A percentile compares a stretch with the other conserved stretches of the same genome.
These are phyloP conservation scores for Candida boidinii DNA, from an alignment of 805 yeast genomes.

Conservation along the genomic window DNA sequence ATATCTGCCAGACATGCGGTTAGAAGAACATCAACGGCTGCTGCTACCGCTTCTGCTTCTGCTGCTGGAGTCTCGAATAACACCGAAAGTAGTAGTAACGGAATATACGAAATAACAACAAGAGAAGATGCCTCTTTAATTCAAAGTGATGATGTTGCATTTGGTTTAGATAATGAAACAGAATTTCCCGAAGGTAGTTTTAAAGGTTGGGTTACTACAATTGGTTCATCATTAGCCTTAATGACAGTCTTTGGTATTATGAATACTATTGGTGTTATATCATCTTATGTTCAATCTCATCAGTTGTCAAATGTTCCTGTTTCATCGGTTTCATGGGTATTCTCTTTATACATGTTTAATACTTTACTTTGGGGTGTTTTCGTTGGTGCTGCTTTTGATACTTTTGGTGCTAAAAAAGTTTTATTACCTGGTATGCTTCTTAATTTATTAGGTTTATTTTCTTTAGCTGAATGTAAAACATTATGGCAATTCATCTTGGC, in stretches of 20 bases:
- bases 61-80: too few relatives aligned
- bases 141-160: constrained; percentile 11
- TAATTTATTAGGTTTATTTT: constrained; percentile 45
- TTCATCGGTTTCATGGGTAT: constrained; percentile 57
- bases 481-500: constrained; percentile 56
- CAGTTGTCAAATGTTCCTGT: constrained; percentile 38
- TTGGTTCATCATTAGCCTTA: constrained; percentile 52
- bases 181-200: constrained; percentile 55
- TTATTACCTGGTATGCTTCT: constrained; percentile 35
- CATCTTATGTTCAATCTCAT: constrained; percentile 48
- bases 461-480: constrained; percentile 43
- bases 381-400: constrained; percentile 50
- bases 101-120: too few relatives aligned
- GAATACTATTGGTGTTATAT: constrained; percentile 55
- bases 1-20: too few relatives aligned
- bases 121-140: too few relatives aligned
- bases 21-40: too few relatives aligned
- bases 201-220: constrained; percentile 45
- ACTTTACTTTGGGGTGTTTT: constrained; percentile 31
- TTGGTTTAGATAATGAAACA: constrained; percentile 14
- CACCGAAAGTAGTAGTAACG: too few relatives aligned
- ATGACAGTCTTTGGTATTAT: constrained; percentile 47
- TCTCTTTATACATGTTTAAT: constrained; percentile 47
- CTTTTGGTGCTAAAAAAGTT: constrained; percentile 43
- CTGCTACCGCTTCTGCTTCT: too few relatives aligned